Percentiles rank a stretch among this genome's conserved stretches.
phyloP scores from a whole-genome alignment of 306 rosid genomes.

The Fragaria vesca region DNA sequence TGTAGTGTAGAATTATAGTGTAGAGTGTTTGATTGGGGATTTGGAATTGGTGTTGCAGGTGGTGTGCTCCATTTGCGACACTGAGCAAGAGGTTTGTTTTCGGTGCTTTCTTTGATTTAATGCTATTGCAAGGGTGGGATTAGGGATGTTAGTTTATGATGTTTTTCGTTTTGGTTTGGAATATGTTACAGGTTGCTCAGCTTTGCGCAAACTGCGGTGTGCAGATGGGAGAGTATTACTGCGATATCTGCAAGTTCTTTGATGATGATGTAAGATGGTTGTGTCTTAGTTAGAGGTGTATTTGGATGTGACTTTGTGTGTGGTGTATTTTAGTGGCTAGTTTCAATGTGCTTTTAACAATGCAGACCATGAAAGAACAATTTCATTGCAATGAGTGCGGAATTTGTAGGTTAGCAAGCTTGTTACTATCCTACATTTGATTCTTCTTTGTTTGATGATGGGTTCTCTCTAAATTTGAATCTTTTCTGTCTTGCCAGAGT shows the following conservation, averaged over 20 bases:
- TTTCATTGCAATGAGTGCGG: slow-evolving; percentile 78
- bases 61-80: slow-evolving; percentile 56
- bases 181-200: slow-evolving; percentile 48
- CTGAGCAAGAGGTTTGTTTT: slow-evolving; percentile 49
- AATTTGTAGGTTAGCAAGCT: slow-evolving; percentile 60
- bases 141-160: neutral
- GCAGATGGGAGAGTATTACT: slow-evolving; percentile 69
- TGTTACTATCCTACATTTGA: slow-evolving; percentile 1
- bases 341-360: slow-evolving; percentile 5
- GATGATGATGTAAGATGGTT: slow-evolving; percentile 50
- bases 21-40: neutral
- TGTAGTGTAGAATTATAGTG: neutral
- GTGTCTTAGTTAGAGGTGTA: neutral
- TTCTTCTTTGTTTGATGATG: slow-evolving; percentile 12
- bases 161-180: neutral
- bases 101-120: neutral
- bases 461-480: slow-evolving; percentile 8
- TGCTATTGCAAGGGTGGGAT: neutral
- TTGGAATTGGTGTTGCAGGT: slow-evolving; percentile 47
- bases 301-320: neutral
- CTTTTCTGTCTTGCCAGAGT: slow-evolving; percentile 37
- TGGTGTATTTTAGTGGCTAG: slow-evolving; percentile 5
- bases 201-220: slow-evolving; percentile 61
- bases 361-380: slow-evolving; percentile 56
- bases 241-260: slow-evolving; percentile 64